Conservation (phyloP, 768 basidiomycete genomes). For the Termitomyces heimii region DNA sequence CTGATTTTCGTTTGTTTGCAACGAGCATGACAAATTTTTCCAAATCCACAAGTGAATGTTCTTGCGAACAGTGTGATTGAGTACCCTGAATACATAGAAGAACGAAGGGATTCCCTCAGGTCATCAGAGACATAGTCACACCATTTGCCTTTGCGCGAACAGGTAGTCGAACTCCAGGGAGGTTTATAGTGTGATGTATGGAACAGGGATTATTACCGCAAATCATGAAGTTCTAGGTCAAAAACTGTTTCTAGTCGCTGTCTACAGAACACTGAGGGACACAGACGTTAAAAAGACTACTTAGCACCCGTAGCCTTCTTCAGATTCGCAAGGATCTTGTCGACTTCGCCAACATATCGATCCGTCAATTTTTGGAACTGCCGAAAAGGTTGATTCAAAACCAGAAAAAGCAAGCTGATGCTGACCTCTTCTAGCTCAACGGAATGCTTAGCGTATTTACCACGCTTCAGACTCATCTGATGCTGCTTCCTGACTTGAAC, state of each 20-base stretch:
- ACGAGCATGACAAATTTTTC: not conserved
- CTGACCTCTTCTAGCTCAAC: conserved; percentile 66
- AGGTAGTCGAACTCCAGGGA: not conserved
- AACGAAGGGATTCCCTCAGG: not conserved
- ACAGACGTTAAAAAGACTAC: not conserved
- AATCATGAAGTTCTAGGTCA: not conserved
- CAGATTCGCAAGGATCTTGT: conserved; percentile 40
- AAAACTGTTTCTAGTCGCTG: not conserved
- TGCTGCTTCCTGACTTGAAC: conserved; percentile 72
- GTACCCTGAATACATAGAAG: not conserved
- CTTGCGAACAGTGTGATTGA: not conserved
- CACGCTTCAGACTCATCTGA: conserved; percentile 59
- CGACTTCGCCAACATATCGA: conserved; percentile 44
- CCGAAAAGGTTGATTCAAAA: not conserved
- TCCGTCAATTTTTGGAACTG: conserved; percentile 77
- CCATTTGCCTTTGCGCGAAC: not conserved
- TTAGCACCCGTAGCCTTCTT: conserved; percentile 45
- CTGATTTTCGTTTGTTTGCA: not conserved
- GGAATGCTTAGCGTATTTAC: conserved; percentile 64
- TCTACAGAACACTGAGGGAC: not conserved
- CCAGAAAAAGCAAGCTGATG: conserved; percentile 1
- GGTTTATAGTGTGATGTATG: not conserved
- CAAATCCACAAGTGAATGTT: not conserved
- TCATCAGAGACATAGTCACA: too few species aligned
- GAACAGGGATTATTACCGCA: not conserved